Percentiles rank a stretch among this genome's conserved stretches.
These are phyloP conservation scores for Alternaria sp. DNA, from an alignment of 2,329 filamentous ascomycete genomes.

Conservation along the genomic window DNA sequence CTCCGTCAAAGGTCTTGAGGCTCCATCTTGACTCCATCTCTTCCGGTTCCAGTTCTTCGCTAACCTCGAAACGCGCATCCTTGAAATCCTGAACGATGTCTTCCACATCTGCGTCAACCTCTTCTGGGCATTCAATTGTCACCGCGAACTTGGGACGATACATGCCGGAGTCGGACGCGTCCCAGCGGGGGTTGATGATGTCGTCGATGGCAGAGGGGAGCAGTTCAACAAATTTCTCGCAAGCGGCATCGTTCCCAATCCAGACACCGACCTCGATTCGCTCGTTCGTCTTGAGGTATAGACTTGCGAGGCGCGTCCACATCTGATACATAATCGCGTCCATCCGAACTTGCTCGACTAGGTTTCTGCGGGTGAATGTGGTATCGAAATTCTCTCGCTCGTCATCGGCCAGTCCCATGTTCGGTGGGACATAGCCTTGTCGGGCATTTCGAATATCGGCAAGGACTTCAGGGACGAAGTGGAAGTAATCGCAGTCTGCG, in stretches of 20 bases:
- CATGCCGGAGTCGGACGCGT: background rate
- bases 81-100: background rate
- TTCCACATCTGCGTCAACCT: background rate
- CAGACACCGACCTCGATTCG: background rate
- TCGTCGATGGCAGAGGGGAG: background rate
- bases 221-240: background rate
- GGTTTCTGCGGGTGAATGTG: background rate
- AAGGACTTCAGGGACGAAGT: background rate
- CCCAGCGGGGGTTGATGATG: background rate
- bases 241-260: background rate
- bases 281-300: background rate
- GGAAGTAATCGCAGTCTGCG: background rate
- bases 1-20: background rate
- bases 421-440: background rate
- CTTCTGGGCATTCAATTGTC: background rate
- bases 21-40: background rate
- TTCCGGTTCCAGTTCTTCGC: background rate
- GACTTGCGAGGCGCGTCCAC: background rate
- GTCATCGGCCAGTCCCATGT: background rate
- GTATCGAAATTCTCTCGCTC: background rate
- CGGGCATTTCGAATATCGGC: background rate
- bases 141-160: background rate
- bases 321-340: background rate
- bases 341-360: background rate
- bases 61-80: background rate